phyloP scores from a whole-genome alignment of 371 early-diverging fungal genomes.

The Circinella umbellata region DNA sequence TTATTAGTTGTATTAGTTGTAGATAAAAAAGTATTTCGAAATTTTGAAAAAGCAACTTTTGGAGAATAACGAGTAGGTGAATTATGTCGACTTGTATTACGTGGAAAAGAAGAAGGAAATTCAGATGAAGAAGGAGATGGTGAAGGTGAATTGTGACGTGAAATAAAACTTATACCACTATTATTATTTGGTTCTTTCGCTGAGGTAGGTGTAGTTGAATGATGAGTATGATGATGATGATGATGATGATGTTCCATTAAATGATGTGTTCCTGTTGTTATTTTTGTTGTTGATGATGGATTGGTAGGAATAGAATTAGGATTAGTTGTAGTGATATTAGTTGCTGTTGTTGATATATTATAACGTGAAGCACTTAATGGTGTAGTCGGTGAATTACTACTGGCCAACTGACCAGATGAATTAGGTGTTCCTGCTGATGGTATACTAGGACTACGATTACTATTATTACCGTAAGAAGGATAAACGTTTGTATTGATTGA shows the following conservation, averaged over 20 bases:
- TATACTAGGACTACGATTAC: constrained; percentile 21
- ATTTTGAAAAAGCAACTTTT: constrained; percentile 40
- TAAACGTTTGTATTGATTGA: constrained; percentile 33
- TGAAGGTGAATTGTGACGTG: constrained; percentile 21
- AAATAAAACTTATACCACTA: constrained; percentile 22
- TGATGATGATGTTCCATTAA: constrained; percentile 6
- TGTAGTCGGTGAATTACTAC: constrained; percentile 29
- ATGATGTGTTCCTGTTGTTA: constrained; percentile 8
- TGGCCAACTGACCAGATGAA: constrained; percentile 27
- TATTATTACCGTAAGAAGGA: constrained; percentile 3
- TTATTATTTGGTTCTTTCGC: constrained; percentile 14
- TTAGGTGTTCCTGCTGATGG: constrained; percentile 28
- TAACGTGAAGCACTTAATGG: constrained; percentile 26
- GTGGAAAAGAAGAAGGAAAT: constrained; percentile 12
- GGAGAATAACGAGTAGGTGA: constrained; percentile 44
- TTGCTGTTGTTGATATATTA: too few relatives aligned
- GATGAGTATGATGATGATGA: not conserved
- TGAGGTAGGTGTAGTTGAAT: too few relatives aligned
- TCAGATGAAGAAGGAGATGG: constrained; percentile 37
- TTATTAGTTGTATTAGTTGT: not conserved
- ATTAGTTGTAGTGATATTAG: too few relatives aligned
- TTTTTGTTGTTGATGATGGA: too few relatives aligned
- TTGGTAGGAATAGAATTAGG: too few relatives aligned
- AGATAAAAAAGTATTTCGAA: constrained; percentile 36
- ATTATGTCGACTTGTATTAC: constrained; percentile 1